These are phyloP conservation scores for Urtica urens DNA, from an alignment of 306 rosid species.

Conservation along the genomic window DNA sequence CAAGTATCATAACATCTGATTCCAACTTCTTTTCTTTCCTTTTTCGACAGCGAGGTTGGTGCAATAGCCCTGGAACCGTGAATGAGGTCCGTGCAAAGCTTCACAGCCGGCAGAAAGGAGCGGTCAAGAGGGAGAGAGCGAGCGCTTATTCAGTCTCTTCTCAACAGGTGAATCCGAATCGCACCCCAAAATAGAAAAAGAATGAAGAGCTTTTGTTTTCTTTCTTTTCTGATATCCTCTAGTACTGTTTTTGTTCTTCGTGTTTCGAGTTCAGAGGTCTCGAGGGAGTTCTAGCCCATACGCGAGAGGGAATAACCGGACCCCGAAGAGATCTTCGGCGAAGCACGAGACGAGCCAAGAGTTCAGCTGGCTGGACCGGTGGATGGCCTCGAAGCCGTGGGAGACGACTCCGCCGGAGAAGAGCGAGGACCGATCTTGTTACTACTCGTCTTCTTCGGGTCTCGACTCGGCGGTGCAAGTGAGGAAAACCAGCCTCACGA, in stretches of 20 bases:
- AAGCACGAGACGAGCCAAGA: constrained; percentile 32
- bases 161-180: no score
- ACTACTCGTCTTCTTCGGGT: constrained; percentile 22
- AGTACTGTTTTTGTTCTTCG: background rate
- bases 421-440: constrained; percentile 27
- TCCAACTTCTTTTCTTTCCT: background rate
- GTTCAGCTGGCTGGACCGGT: constrained; percentile 51
- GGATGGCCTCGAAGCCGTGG: constrained; percentile 79
- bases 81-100: constrained; percentile 56
- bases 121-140: constrained; percentile 61
- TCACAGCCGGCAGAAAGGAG: constrained; percentile 58
- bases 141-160: constrained; percentile 45
- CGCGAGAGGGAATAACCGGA: constrained; percentile 26
- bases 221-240: background rate
- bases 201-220: background rate
- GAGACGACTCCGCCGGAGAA: constrained; percentile 41
- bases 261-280: constrained; percentile 39
- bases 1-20: no score
- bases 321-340: constrained; percentile 27
- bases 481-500: constrained; percentile 41
- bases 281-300: constrained; percentile 46
- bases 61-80: constrained; percentile 54
- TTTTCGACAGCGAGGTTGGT: constrained; percentile 60
- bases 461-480: constrained; percentile 29
- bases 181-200: no score